A percentile compares a stretch with the other conserved stretches of the same genome.
These are phyloP conservation scores for Vicia villosa DNA, from an alignment of 306 rosid species.

Conservation along the genomic window DNA sequence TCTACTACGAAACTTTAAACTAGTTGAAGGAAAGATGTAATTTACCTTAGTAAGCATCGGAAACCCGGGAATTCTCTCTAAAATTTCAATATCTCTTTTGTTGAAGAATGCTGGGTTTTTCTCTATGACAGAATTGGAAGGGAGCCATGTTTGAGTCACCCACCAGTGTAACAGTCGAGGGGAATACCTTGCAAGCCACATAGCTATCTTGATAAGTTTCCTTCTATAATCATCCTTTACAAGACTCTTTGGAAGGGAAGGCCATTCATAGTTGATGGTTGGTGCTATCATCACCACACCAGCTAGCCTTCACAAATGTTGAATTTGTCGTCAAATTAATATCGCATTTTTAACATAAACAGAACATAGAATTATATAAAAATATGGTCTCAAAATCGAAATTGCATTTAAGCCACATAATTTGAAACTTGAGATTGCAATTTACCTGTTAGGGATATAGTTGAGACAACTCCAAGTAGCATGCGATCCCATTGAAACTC, in stretches of 20 bases:
- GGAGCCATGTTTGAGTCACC: conserved; percentile 88
- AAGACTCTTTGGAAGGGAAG: conserved; percentile 70
- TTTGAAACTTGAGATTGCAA: conserved; percentile 17
- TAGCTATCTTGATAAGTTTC: conserved; percentile 50
- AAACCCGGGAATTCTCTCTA: conserved; percentile 72
- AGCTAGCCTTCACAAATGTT: conserved; percentile 68
- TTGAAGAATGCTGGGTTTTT: conserved; percentile 76
- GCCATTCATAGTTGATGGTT: conserved; percentile 78
- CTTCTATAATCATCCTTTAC: conserved; percentile 71
- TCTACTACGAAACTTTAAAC: background rate
- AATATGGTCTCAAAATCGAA: background rate
- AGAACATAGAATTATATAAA: background rate
- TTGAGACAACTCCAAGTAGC: conserved; percentile 89
- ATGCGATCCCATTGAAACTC: conserved; percentile 91
- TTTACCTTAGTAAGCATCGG: conserved; percentile 90
- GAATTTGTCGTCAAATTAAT: conserved; percentile 16
- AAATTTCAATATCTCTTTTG: conserved; percentile 69
- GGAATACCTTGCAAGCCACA: conserved; percentile 64
- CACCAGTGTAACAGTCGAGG: conserved; percentile 80
- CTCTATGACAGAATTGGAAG: conserved; percentile 83
- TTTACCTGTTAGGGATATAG: conserved; percentile 83
- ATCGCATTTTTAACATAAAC: conserved; percentile 6
- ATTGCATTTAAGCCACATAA: no score
- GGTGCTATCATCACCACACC: conserved; percentile 87
- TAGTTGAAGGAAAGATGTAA: conserved; percentile 23